A percentile compares a stretch with the other conserved stretches of the same genome.
phyloP scores from a whole-genome alignment of 2,329 filamentous ascomycete genomes.

The Fusarium chuoi region DNA sequence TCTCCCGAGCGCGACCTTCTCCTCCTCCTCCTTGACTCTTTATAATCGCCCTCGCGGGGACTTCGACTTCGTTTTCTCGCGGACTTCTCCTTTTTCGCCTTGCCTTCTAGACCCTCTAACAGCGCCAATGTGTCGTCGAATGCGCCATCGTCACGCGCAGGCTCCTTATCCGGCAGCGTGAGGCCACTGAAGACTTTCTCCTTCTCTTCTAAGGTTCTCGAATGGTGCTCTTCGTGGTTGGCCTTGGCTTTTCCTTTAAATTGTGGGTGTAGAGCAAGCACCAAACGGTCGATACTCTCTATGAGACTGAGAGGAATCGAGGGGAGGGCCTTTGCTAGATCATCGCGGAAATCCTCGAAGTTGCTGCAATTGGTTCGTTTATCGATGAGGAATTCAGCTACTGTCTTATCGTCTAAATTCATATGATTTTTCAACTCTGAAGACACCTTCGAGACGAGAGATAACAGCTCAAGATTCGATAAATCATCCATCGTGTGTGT shows the following conservation, averaged over 20 bases:
- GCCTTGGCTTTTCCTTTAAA: conserved; percentile 67
- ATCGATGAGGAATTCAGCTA: conserved; percentile 95
- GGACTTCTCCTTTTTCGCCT: conserved; percentile 62
- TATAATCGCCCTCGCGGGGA: conserved; percentile 58
- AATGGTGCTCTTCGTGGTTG: conserved; percentile 53
- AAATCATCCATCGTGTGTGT: conserved; percentile 82
- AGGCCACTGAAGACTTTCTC: conserved; percentile 91
- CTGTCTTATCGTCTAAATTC: conserved; percentile 90
- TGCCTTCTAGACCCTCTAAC: conserved; percentile 84
- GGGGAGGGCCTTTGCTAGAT: conserved; percentile 69
- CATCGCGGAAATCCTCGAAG: conserved; percentile 78
- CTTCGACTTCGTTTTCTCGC: conserved; percentile 69
- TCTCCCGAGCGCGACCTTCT: conserved; percentile 57
- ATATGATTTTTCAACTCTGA: conserved; percentile 95
- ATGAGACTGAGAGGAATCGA: conserved; percentile 87
- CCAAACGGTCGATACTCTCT: conserved; percentile 89
- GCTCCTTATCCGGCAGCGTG: conserved; percentile 81
- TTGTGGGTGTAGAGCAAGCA: conserved; percentile 90
- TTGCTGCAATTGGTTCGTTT: conserved; percentile 81
- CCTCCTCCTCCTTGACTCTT: conserved; percentile 53
- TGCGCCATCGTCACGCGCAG: conserved; percentile 59
- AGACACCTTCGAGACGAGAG: conserved; percentile 92
- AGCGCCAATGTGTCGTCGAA: conserved; percentile 94
- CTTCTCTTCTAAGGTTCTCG: conserved; percentile 72
- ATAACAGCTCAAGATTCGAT: conserved; percentile 89